Conservation (phyloP, 2,329 filamentous ascomycete genomes). For the Fusarium buharicum region DNA sequence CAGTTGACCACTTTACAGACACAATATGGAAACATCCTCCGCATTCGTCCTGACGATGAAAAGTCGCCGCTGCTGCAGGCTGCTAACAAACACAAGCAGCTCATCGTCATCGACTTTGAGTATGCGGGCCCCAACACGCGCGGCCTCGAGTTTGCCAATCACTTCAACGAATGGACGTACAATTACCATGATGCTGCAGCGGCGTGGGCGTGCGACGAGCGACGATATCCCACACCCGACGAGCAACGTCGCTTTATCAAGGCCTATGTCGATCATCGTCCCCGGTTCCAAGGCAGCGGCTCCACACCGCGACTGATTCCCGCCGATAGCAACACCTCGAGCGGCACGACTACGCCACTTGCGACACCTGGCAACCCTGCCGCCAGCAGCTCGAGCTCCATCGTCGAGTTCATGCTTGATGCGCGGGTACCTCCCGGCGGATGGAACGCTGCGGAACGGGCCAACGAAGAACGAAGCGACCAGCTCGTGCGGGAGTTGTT, state of each 20-base stretch:
- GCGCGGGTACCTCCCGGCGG: constrained; percentile 67
- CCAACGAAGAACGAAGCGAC: constrained; percentile 72
- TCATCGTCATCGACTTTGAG: constrained; percentile 98
- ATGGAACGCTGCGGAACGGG: constrained; percentile 64
- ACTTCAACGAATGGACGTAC: constrained; percentile 98
- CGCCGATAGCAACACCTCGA: constrained; percentile 53
- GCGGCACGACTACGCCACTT: constrained; percentile 47
- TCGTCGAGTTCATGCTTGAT: constrained; percentile 84
- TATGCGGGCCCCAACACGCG: constrained; percentile 90
- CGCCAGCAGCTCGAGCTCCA: constrained; percentile 64
- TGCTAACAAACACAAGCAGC: constrained; percentile 92
- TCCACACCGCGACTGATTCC: constrained; percentile 63
- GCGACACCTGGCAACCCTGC: constrained; percentile 48
- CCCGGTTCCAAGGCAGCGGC: constrained; percentile 65
- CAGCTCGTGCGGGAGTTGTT: constrained; percentile 75
- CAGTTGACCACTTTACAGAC: constrained; percentile 65
- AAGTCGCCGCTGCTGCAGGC: constrained; percentile 89
- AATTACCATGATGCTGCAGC: constrained; percentile 84
- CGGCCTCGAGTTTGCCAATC: constrained; percentile 94
- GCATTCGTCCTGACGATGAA: constrained; percentile 71
- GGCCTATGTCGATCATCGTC: constrained; percentile 85
- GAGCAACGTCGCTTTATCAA: constrained; percentile 88
- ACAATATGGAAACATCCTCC: constrained; percentile 97
- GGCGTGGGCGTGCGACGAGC: constrained; percentile 74
- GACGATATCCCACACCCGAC: constrained; percentile 78